Conservation (phyloP, 2,329 filamentous ascomycete species). For the Elsinoe ampelina region DNA sequence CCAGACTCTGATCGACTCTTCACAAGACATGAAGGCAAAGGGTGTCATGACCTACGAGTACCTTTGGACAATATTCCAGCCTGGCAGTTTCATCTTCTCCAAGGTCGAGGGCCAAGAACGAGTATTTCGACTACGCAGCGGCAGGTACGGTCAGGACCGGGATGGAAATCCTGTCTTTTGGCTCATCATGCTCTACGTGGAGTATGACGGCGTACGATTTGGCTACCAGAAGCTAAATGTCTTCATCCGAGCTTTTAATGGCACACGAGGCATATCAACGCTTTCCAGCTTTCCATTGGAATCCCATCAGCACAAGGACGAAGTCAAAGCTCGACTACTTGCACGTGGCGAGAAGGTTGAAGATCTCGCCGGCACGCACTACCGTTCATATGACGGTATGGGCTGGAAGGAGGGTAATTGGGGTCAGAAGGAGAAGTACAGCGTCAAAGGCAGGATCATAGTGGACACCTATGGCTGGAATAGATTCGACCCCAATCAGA, state of each 20-base stretch:
- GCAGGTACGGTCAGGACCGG: conserved; percentile 25
- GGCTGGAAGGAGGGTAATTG: conserved; percentile 30
- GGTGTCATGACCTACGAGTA: conserved; percentile 29
- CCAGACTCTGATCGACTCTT: conserved; percentile 32
- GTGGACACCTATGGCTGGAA: conserved; percentile 44
- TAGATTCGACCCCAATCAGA: conserved; percentile 36
- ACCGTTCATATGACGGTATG: conserved; percentile 41
- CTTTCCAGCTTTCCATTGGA: conserved; percentile 37
- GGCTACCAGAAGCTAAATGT: conserved; percentile 26
- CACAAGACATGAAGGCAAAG: conserved; percentile 29
- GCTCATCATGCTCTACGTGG: conserved; percentile 25
- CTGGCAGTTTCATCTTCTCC: conserved; percentile 26
- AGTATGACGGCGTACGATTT: conserved; percentile 32
- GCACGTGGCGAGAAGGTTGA: conserved; percentile 41
- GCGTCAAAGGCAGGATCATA: conserved; percentile 42
- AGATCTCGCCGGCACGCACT: conserved; percentile 40
- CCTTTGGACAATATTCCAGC: conserved; percentile 29
- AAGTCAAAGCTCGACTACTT: conserved; percentile 33
- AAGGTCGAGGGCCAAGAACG: conserved; percentile 31
- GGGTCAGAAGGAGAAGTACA: conserved; percentile 31
- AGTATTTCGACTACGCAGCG: conserved; percentile 26
- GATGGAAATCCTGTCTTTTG: conserved; percentile 31
- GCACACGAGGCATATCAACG: conserved; percentile 31
- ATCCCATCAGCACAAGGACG: conserved; percentile 34
- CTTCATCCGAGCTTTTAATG: conserved; percentile 27